These are phyloP conservation scores for Mastigamoeba balamuthi DNA, from an alignment of 78 protist genomes.

Conservation along the genomic window DNA sequence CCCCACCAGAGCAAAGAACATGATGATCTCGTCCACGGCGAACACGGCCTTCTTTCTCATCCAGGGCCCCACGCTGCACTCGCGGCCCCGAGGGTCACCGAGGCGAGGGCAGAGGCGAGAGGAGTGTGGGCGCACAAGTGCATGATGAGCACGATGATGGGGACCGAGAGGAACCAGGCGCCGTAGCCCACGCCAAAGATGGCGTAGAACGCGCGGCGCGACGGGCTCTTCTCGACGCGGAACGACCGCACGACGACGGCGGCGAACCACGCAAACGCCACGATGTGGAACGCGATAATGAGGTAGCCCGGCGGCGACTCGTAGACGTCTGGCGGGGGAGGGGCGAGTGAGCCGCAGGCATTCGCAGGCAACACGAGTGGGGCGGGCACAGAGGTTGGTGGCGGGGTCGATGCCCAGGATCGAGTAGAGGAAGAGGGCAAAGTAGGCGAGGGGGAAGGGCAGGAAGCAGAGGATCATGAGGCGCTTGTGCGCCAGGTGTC, in stretches of 20 bases:
- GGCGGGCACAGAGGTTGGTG: not conserved
- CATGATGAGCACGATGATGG: not conserved
- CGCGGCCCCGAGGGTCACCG: too few species aligned
- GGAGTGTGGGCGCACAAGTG: too few species aligned
- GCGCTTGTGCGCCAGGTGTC: not conserved
- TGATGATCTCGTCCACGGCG: too few species aligned
- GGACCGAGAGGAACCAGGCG: not conserved
- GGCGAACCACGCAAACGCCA: not conserved
- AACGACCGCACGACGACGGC: not conserved
- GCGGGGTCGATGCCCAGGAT: not conserved
- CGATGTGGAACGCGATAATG: not conserved
- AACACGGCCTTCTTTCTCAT: too few species aligned
- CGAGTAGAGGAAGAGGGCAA: not conserved
- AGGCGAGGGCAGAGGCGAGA: too few species aligned
- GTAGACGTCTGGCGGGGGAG: not conserved
- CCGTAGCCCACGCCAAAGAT: not conserved
- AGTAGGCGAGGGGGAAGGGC: not conserved
- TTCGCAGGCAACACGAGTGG: not conserved
- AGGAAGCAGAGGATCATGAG: not conserved
- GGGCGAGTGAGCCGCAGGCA: not conserved
- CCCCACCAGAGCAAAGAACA: too few species aligned
- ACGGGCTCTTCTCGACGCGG: not conserved
- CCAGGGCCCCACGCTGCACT: too few species aligned
- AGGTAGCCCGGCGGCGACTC: not conserved
- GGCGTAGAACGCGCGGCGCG: not conserved